Evolutionary conservation across 208 protist genomes (phyloP), one percentile per base, ranked within the genome.

Genomic region (Leishmania aethiopica): DNA sequence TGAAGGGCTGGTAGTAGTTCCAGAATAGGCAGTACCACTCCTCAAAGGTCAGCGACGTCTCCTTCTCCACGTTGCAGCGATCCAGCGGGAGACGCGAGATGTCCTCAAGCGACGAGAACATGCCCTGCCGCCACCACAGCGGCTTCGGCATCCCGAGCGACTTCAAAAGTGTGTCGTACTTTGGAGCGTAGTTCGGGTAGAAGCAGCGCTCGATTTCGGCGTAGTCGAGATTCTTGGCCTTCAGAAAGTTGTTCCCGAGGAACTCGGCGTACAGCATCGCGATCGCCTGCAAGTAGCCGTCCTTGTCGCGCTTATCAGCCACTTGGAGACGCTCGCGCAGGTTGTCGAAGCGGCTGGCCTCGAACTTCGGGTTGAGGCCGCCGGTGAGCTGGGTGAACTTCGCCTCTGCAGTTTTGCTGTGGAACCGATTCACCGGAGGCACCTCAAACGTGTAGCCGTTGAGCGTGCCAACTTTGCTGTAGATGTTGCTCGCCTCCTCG

Each of bases 21-120:
- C 92, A 96, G 67, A 97, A 95, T 66, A 97, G 91, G n/a, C 82
- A 91, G 79, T 95, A 96, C 92, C 92, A 97, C 84, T 97, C 93
- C 78, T 95, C 90, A 81, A 96, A 97, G 72, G 70, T 92, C 77
- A 97, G 64, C 64, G 85, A 37, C 0, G 89, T 80, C 84, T 94
- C 86, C 62, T 89, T 89, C 51, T 94, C 91, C 32, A 78, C 79
- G 79, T 95, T 90, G 84, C 92, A 96, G 51, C 89, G 86, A 75
- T 95, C 92, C 7, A 97, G 89, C 45, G 94, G 93, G 66, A 96
- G 86, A 7, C 94, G 93, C 32, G 94, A 96, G 82, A 97, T 96
- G 73, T 97, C 90, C 85, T 97, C 93, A 35, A 97, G 84, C 0
- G 84, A 84, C 7, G 88, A 86, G 80, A 96, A 97, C 62, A 89